A percentile compares a stretch with the other conserved stretches of the same genome.
phyloP scores from a whole-genome alignment of 2,329 filamentous ascomycete species.

The Rhinocladiella mackenziei region DNA sequence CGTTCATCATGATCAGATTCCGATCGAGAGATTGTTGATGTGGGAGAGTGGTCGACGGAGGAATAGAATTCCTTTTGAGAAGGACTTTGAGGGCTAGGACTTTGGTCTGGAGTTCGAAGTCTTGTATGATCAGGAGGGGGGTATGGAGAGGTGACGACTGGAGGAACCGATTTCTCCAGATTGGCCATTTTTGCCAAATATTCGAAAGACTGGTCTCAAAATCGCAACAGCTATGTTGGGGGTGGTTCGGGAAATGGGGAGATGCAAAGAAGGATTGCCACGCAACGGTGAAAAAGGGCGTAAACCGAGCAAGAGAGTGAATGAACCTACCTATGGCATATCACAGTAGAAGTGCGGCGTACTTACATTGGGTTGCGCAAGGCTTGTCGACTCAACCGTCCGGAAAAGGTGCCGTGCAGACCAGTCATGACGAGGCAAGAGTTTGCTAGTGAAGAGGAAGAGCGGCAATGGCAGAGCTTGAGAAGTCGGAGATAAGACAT shows the following conservation, averaged over 20 bases:
- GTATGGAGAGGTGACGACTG: constrained; percentile 13
- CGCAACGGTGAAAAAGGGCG: no score
- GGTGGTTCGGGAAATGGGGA: neutral
- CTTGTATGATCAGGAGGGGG: constrained; percentile 2
- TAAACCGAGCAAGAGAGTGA: no score
- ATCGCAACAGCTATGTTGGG: no score
- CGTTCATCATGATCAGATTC: constrained; percentile 20
- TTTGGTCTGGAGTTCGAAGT: no score
- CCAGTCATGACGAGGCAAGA: constrained; percentile 14
- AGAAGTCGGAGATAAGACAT: neutral
- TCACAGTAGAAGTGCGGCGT: neutral
- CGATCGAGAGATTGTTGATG: constrained; percentile 16
- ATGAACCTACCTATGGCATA: no score
- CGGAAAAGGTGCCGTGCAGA: constrained; percentile 22
- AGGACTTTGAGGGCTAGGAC: no score
- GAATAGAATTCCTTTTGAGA: constrained; percentile 21
- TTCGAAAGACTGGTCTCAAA: no score
- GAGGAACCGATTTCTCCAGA: constrained; percentile 16
- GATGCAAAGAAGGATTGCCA: neutral
- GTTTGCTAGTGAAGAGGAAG: constrained; percentile 1
- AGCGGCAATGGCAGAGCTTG: constrained; percentile 2
- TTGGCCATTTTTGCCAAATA: constrained; percentile 10
- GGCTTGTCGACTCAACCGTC: constrained; percentile 2
- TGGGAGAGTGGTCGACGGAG: constrained; percentile 16
- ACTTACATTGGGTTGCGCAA: neutral